Conservation (phyloP, 352 stramenopile species). For the Pythium utonaiense region DNA sequence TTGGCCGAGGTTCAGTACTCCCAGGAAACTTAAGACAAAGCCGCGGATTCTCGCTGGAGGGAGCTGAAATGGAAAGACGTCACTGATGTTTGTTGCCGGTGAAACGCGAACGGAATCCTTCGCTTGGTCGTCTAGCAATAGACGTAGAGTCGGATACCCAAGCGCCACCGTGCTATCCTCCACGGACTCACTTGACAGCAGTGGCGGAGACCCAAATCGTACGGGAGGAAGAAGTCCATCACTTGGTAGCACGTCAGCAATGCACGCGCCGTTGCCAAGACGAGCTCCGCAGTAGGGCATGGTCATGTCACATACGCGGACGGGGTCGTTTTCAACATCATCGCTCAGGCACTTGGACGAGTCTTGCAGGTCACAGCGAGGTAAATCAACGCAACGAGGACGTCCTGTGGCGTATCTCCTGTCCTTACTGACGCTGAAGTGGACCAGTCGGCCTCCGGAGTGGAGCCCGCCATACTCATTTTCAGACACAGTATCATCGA, state of each 20-base stretch:
- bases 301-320: conserved; percentile 53
- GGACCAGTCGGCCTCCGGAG: conserved; percentile 44
- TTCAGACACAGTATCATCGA: conserved; percentile 59
- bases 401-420: conserved; percentile 58
- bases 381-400: conserved; percentile 57
- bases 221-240: conserved; percentile 15
- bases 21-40: conserved; percentile 65
- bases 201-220: conserved; percentile 32
- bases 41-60: conserved; percentile 43
- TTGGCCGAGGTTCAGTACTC: conserved; percentile 56
- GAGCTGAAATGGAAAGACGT: conserved; percentile 24
- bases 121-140: conserved; percentile 25
- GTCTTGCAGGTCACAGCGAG: conserved; percentile 40
- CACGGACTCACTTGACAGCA: conserved; percentile 12
- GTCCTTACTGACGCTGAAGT: conserved; percentile 56
- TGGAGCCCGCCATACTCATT: conserved; percentile 61
- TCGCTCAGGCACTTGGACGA: conserved; percentile 27
- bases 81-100: conserved; percentile 12
- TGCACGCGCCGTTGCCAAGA: conserved; percentile 54
- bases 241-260: conserved; percentile 17
- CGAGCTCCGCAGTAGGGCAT: conserved; percentile 30
- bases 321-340: conserved; percentile 3
- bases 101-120: conserved; percentile 24
- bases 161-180: conserved; percentile 1
- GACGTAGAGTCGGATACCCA: conserved; percentile 26